Percentiles rank a stretch among this genome's conserved stretches.
Evolutionary conservation across 345 rosid species (phyloP).

Genomic region (Sonneratia caseolaris): DNA sequence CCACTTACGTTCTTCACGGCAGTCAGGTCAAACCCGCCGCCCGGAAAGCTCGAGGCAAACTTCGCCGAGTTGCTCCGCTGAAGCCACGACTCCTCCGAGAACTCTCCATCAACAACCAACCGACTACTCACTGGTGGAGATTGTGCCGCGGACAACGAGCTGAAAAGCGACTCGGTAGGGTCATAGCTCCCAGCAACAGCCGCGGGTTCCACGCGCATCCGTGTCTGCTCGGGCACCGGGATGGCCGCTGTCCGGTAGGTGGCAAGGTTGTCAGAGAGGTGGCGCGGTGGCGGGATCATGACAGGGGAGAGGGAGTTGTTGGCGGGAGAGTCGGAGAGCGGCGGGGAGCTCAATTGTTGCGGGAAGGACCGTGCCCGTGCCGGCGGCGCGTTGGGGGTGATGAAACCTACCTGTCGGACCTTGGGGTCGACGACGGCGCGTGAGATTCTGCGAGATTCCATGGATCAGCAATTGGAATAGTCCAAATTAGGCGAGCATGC

Average conservation of each 20-base stretch:
- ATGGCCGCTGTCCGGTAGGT: constrained; percentile 12
- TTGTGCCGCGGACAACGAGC: constrained; percentile 18
- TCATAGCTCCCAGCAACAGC: constrained; percentile 6
- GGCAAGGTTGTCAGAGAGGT: constrained; percentile 32
- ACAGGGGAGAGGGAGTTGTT: constrained; percentile 68
- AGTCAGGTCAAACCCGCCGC: constrained; percentile 69
- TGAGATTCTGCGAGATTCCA: constrained; percentile 66
- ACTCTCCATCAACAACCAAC: constrained; percentile 13
- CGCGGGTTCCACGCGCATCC: constrained; percentile 8
- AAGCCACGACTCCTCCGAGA: constrained; percentile 25
- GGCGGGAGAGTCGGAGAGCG: constrained; percentile 41
- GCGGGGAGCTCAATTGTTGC: constrained; percentile 21
- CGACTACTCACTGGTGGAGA: constrained; percentile 23
- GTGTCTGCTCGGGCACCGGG: constrained; percentile 14
- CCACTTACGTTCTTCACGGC: constrained; percentile 42
- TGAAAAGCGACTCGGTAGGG: constrained; percentile 15
- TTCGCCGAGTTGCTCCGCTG: constrained; percentile 28
- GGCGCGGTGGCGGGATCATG: constrained; percentile 84
- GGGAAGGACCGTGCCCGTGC: constrained; percentile 24
- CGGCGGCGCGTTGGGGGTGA: constrained; percentile 46
- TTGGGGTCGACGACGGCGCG: constrained; percentile 72
- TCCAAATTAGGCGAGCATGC: neutral
- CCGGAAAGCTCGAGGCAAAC: constrained; percentile 54
- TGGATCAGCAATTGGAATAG: constrained; percentile 12
- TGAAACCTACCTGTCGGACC: constrained; percentile 84